A percentile compares a stretch with the other conserved stretches of the same genome.
These are phyloP conservation scores for Nyssa sinensis DNA, from an alignment of 148 eudicot genomes.

Conservation along the genomic window DNA sequence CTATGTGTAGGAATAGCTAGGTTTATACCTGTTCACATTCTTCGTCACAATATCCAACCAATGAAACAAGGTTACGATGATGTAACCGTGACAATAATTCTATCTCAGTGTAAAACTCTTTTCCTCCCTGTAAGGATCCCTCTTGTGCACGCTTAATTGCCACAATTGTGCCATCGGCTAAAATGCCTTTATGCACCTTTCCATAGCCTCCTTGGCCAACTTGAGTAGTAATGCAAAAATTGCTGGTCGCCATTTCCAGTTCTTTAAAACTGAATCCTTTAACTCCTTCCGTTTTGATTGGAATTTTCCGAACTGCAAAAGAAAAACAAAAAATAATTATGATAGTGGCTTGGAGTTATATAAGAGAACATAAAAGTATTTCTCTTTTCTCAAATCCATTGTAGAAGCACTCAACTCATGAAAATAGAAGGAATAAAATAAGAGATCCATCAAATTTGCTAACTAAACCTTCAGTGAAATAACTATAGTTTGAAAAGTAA, in stretches of 20 bases:
- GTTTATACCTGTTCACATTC: conserved; percentile 19
- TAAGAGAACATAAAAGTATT: no score
- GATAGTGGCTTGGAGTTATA: no score
- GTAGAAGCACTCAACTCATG: no score
- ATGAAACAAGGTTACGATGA: conserved; percentile 18
- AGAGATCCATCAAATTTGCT: no score
- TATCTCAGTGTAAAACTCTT: conserved; percentile 17
- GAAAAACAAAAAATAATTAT: not conserved
- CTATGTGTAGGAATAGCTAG: not conserved
- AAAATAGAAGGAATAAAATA: no score
- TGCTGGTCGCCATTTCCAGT: conserved; percentile 11
- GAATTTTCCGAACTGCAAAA: conserved; percentile 9
- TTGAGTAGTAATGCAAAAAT: conserved; percentile 10
- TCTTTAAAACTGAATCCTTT: conserved; percentile 18
- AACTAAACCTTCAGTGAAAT: no score
- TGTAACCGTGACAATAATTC: conserved; percentile 20
- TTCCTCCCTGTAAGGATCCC: conserved; percentile 17
- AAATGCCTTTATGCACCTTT: conserved; percentile 15
- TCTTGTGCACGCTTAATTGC: conserved; percentile 19
- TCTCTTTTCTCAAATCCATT: no score
- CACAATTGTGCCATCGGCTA: conserved; percentile 18
- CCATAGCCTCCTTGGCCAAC: conserved; percentile 23
- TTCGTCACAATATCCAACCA: no score
- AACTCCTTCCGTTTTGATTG: conserved; percentile 18
- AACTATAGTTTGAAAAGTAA: no score